Evolutionary conservation across 257 asterid genomes (phyloP).

Genomic region (Galeopsis tetrahit): DNA sequence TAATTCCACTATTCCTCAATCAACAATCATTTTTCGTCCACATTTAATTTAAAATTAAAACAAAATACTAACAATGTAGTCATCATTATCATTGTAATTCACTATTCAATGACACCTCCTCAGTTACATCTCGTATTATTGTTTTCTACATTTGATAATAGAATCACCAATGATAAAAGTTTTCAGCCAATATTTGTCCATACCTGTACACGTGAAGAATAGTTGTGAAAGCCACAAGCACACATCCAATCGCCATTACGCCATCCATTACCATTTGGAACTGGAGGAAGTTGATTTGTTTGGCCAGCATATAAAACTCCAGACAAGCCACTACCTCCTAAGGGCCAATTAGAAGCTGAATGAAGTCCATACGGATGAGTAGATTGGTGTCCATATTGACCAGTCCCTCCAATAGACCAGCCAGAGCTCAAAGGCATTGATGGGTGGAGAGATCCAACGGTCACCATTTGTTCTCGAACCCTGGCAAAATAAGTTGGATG

Average conservation of each 20-base stretch:
- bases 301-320: slow-evolving; percentile 54
- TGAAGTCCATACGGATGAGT: slow-evolving; percentile 57
- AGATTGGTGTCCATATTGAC: slow-evolving; percentile 51
- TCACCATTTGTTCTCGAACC: slow-evolving; percentile 61
- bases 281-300: slow-evolving; percentile 49
- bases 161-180: slow-evolving; percentile 23
- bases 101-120: no score
- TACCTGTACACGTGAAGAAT: slow-evolving; percentile 82
- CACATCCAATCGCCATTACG: slow-evolving; percentile 94
- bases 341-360: slow-evolving; percentile 54
- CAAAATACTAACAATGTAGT: no score
- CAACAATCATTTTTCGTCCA: no score
- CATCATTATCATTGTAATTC: no score
- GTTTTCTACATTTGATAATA: slow-evolving; percentile 3
- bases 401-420: slow-evolving; percentile 64
- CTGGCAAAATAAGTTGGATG: slow-evolving; percentile 88
- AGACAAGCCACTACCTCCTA: slow-evolving; percentile 48
- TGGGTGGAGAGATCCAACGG: slow-evolving; percentile 58
- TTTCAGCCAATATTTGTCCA: slow-evolving; percentile 21
- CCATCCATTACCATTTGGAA: slow-evolving; percentile 71
- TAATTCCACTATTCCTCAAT: no score
- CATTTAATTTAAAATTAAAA: no score
- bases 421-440: slow-evolving; percentile 62
- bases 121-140: slow-evolving; percentile 4
- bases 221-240: slow-evolving; percentile 87